These are phyloP conservation scores for Lipomyces kockii DNA, from an alignment of 805 yeast genomes.

Conservation along the genomic window DNA sequence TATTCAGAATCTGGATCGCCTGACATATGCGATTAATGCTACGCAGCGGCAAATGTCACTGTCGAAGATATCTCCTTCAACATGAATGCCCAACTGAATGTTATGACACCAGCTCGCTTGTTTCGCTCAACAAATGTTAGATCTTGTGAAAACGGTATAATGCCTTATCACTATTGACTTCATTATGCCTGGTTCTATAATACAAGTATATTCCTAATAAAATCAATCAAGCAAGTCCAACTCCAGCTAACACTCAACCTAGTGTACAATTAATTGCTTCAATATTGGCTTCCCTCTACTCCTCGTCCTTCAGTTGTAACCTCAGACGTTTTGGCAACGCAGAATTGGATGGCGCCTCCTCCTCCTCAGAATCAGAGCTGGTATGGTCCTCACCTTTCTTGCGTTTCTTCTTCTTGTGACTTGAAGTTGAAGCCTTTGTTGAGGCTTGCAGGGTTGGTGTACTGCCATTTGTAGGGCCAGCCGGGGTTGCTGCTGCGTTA, in stretches of 20 bases:
- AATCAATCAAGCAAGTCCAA: neutral
- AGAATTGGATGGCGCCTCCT: slow-evolving; percentile 8
- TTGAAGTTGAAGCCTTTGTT: neutral
- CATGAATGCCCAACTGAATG: too few relatives aligned
- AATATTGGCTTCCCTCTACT: neutral
- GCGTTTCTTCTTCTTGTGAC: slow-evolving; percentile 31
- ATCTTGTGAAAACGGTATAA: too few relatives aligned
- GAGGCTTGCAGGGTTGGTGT: slow-evolving; percentile 5
- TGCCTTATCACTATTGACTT: too few relatives aligned
- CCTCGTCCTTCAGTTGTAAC: slow-evolving; percentile 31
- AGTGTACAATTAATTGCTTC: neutral
- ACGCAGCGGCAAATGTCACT: too few relatives aligned
- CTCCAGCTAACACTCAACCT: neutral
- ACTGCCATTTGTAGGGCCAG: neutral
- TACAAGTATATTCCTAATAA: neutral
- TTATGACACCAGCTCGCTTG: too few relatives aligned
- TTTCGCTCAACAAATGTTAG: too few relatives aligned
- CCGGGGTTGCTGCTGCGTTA: neutral
- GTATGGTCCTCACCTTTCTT: slow-evolving; percentile 32
- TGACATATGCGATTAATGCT: too few relatives aligned
- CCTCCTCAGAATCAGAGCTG: slow-evolving; percentile 24
- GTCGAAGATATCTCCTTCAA: too few relatives aligned
- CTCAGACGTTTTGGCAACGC: slow-evolving; percentile 29
- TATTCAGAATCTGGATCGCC: too few relatives aligned
- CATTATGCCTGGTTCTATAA: too few relatives aligned